Base-by-base conservation (phyloP, 495 filamentous ascomycete species). In the Penicillium pancosmium region DNA sequence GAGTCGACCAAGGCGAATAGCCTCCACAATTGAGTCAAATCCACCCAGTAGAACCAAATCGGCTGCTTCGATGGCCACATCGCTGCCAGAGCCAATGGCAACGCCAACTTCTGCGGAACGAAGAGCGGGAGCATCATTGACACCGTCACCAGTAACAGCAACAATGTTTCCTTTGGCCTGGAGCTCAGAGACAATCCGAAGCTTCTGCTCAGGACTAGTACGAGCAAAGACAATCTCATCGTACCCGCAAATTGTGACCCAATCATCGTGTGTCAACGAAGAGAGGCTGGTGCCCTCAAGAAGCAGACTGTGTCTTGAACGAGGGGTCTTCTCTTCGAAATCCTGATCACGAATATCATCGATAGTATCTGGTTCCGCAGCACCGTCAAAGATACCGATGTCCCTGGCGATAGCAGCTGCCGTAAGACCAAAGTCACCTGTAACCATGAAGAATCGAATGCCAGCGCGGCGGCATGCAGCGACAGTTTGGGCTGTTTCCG, bases 1-100 rank as follows among this genome's bases (percentile, higher is more conserved):
- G 0, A 82, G 60, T 5, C 84, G 74, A 1, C 86, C 85, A 16
- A 81, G 79, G 31, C 84, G 76, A 11, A 91, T 84, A 1, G 88
- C 89, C 62, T 86, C 83, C 3, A 89, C 81, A 15, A 91, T 82
- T 4, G 84, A 87, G 19, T 81, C 79, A 60, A 93, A 91, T 0
- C 78, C 80, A 33, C 90, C 88, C 2, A 91, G 76, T 7, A 98
- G 83, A 15, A 97, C 91, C 4, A 97, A 83, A 64, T 95, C 90
- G 11, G 93, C 91, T 6, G 93, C 93, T 74, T 97, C 94, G 83
- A 76, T 83, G 16, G 84, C 84, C 2, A 86, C 81, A 43, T 86
- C 84, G 23, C 80, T 82, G 25, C 79, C 76, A 12, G 76, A 78
- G 31, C 83, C 86, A 73, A 89, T 85, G 4, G 87, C 86, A 56